Base-by-base conservation (phyloP, 441 rosid species). In the Erodium trifolium region DNA sequence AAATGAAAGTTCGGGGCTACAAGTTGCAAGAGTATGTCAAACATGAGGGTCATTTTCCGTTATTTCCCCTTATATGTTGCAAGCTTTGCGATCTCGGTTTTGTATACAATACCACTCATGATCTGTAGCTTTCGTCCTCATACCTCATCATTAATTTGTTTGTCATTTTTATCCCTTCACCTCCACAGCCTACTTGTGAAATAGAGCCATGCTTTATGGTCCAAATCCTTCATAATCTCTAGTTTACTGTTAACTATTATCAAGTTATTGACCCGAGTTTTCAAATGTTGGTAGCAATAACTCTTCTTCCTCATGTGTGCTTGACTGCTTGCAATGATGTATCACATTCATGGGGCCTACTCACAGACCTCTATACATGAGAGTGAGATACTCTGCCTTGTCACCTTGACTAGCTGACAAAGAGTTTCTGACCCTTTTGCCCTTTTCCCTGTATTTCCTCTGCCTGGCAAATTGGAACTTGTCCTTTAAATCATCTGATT, bases 321-420 rank as follows among this genome's bases (percentile, higher is more conserved):
- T 51, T 1, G n/a, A n/a, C 57, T 49, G 5, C 70, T 73, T 68
- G 81, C 75, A 69, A 72, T 75, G 85, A 82, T 79, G 70, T 67
- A 79, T 86, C 84, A 49, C 76, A 68, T 72, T 83, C 83, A 72
- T 72, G 88, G 88, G 88, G 16, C 87, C 92, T 81, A 74, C 72
- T 70, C 66, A 59, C 73, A 10, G 71, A 71, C 71, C 41, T 64
- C 59, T 69, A 34, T 34, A 34, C 37, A 62, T 63, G 73, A 75
- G 70, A 76, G 71, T 78, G 81, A 82, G 75, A 78, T 85, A 71
- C 83, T 75, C 78, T 79, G 78, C 71, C 76, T 80, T 71, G 63
- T 81, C 72, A 62, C 68, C 55, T 66, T 49, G 71, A 51, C 66
- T 62, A 73, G 29, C 68, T 77, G 82, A 71, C 73, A 74, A 77